Base-by-base conservation (phyloP, 345 rosid species). In the Kandelia obovata region DNA sequence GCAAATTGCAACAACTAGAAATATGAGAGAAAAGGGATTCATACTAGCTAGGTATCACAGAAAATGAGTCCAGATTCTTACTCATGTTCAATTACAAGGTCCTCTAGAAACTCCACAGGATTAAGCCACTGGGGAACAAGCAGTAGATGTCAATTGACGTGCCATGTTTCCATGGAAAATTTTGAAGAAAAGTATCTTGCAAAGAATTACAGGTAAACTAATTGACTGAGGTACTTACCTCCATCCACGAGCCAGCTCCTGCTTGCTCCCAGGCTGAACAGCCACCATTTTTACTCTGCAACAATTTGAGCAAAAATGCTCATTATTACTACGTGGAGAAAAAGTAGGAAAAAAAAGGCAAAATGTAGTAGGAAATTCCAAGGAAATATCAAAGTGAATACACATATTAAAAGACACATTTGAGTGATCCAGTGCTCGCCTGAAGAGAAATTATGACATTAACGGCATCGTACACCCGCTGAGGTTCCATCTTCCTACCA, bases 201-300 rank as follows among this genome's bases (percentile, higher is more conserved):
- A 26, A 2, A 11, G 17, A 58, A 8, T 43, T 25, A 9, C 2
- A 25, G 9, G 9, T 47, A 46, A 23, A n/a, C 26, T 16, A 10
- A 62, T 23, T 62, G 32, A n/a, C 11, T 6, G 16, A 30, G 13
- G 7, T 21, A 59, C 4, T 10, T 71, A 82, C 85, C 69, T 82
- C 83, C 23, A 79, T 25, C 68, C 75, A 39, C 30, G 7, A 8
- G 0, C 39, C 43, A 30, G 79, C 75, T 6, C 76, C 63, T 15
- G 74, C 74, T 8, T 65, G 74, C 32, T 82, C 83, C 85, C 83
- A 82, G 2, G 80, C 73, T 26, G 85, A 68, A 56, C 68, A 23
- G 30, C 87, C 89, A 16, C 87, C 87, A 70, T 63, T 79, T 67
- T 66, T 39, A 58, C 76, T 75, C 86, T 85, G 51, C 49, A 70